These are phyloP conservation scores for Nemania abortiva DNA, from an alignment of 2,329 filamentous ascomycete species.

Conservation along the genomic window DNA sequence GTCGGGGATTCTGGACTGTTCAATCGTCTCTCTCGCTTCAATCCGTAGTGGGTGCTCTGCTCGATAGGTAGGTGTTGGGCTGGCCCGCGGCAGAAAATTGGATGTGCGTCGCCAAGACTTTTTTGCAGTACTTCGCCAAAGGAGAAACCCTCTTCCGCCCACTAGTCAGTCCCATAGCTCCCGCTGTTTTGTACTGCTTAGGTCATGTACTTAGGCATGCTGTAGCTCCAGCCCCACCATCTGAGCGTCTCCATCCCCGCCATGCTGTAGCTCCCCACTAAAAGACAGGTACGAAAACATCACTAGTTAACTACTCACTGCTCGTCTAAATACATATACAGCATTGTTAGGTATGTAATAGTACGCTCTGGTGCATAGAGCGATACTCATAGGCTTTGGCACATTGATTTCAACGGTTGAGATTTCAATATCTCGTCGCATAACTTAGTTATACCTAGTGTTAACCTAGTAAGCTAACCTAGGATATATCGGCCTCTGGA, in stretches of 20 bases:
- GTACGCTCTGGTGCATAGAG: too few relatives aligned
- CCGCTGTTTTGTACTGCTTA: too few relatives aligned
- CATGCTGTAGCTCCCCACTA: not conserved
- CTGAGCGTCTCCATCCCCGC: not conserved
- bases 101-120: conserved; percentile 52
- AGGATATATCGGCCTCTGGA: too few relatives aligned
- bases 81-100: conserved; percentile 46
- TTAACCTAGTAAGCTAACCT: too few relatives aligned
- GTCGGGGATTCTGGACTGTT: conserved; percentile 15
- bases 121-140: conserved; percentile 44
- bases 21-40: conserved; percentile 23
- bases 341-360: not conserved
- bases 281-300: not conserved
- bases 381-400: too few relatives aligned
- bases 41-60: conserved; percentile 28
- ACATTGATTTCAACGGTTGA: too few relatives aligned
- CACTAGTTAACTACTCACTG: too few relatives aligned
- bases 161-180: not conserved
- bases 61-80: conserved; percentile 27
- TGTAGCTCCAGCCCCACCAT: not conserved
- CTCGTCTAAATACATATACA: not conserved
- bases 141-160: conserved; percentile 52
- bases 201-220: not conserved
- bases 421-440: too few relatives aligned
- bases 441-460: too few relatives aligned